A percentile compares a stretch with the other conserved stretches of the same genome.
Conservation (phyloP, 2,329 filamentous ascomycete species). For the Domatiomyces globalis region DNA sequence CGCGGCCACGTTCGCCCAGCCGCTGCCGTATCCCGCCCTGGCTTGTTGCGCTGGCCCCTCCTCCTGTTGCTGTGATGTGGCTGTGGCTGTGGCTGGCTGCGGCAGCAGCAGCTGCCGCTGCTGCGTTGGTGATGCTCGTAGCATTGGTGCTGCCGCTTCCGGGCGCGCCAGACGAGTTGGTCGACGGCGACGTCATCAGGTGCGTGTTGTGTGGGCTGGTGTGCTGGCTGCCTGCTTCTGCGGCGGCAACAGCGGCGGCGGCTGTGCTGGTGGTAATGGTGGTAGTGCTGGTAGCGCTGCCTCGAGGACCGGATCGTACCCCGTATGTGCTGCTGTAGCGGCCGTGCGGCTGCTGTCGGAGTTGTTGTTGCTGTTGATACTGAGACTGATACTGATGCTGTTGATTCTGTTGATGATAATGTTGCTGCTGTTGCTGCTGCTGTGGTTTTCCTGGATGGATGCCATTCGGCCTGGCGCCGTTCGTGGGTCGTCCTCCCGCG, state of each 20-base stretch:
- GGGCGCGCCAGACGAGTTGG: constrained; percentile 1
- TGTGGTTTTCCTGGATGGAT: background rate
- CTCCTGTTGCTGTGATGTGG: background rate
- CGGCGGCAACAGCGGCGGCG: no score
- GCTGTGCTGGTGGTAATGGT: background rate
- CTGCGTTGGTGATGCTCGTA: constrained; percentile 2
- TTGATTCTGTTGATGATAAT: background rate
- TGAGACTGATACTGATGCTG: background rate
- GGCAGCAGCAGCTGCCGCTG: constrained; percentile 7
- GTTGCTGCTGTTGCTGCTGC: background rate
- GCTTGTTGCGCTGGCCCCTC: constrained; percentile 5
- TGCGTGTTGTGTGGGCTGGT: constrained; percentile 12
- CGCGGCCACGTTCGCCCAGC: constrained; percentile 35
- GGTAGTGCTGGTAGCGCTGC: no score
- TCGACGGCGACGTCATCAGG: constrained; percentile 5
- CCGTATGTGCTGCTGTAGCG: background rate
- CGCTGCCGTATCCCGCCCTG: constrained; percentile 13
- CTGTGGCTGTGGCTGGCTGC: background rate
- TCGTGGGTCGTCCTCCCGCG: background rate
- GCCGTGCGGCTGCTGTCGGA: background rate
- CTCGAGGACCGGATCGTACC: background rate
- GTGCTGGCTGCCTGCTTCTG: constrained; percentile 1
- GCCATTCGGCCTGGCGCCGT: constrained; percentile 1
- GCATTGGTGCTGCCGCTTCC: constrained; percentile 1
- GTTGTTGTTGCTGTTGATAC: background rate